These are phyloP conservation scores for Mycocalia duriaeana DNA, from an alignment of 1,284 basidiomycete species.

Conservation along the genomic window DNA sequence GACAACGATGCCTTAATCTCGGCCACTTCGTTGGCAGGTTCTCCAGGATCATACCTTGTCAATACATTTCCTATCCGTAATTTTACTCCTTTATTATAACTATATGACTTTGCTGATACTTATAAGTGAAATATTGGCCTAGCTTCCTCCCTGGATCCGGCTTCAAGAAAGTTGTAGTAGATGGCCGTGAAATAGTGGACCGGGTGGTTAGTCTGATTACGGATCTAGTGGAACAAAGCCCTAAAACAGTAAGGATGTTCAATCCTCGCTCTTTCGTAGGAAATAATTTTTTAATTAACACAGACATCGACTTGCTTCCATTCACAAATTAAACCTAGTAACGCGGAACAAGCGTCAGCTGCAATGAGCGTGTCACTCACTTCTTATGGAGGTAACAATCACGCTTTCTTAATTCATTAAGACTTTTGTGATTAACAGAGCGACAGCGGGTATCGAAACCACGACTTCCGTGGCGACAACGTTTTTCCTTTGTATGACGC, in stretches of 20 bases:
- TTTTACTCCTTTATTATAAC: background rate
- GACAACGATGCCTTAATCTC: conserved; percentile 1
- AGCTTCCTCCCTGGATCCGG: background rate
- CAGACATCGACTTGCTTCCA: background rate
- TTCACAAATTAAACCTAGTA: background rate
- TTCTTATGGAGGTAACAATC: background rate
- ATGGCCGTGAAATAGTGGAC: background rate
- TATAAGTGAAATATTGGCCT: background rate
- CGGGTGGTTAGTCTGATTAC: background rate
- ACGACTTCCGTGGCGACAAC: conserved; percentile 2
- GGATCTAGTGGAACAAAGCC: background rate
- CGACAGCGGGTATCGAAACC: background rate
- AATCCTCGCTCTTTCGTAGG: background rate
- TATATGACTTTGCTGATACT: background rate
- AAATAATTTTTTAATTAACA: background rate
- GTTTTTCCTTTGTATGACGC: conserved; percentile 3
- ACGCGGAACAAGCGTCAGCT: background rate
- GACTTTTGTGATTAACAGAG: background rate
- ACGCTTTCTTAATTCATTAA: background rate
- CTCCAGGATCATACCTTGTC: conserved; percentile 1
- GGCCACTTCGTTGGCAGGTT: background rate
- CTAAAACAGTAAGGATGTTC: too few relatives aligned
- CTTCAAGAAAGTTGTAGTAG: background rate
- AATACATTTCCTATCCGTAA: conserved; percentile 4
- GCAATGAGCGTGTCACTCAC: background rate